Conservation (phyloP, 306 rosid species). For the Astragalus glycyphyllos region DNA sequence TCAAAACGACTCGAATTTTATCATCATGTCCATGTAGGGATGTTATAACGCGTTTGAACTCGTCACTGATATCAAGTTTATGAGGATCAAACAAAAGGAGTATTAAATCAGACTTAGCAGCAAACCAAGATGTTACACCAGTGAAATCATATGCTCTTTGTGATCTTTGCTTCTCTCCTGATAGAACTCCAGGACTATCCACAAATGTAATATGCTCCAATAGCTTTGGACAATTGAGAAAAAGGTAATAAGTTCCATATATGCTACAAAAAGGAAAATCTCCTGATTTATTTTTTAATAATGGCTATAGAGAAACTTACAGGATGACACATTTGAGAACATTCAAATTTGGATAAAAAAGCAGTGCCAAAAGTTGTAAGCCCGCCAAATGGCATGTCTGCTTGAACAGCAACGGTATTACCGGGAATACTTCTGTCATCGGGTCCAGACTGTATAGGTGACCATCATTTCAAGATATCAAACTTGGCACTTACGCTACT, state of each 20-base stretch:
- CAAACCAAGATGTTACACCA: constrained; percentile 99
- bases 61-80: constrained; percentile 96
- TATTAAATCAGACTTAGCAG: constrained; percentile 89
- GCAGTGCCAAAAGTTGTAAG: constrained; percentile 85
- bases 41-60: constrained; percentile 91
- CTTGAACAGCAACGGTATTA: constrained; percentile 94
- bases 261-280: constrained; percentile 18
- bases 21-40: constrained; percentile 91
- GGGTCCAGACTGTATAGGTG: constrained; percentile 73
- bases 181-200: constrained; percentile 96
- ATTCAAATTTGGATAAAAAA: constrained; percentile 92
- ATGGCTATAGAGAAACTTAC: constrained; percentile 55
- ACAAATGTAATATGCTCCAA: constrained; percentile 90
- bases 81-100: constrained; percentile 95
- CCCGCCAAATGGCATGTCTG: constrained; percentile 94
- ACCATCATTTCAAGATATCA: constrained; percentile 15
- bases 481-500: not conserved
- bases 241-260: constrained; percentile 24
- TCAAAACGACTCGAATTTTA: constrained; percentile 89
- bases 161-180: constrained; percentile 96
- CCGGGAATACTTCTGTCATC: constrained; percentile 99
- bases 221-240: constrained; percentile 52
- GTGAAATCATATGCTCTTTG: constrained; percentile 90
- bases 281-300: not conserved
- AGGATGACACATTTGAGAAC: constrained; percentile 96